Evolutionary conservation across 768 basidiomycete species (phyloP), one percentile per base, ranked within the genome.

Genomic region (Tricholoma flavovirens): DNA sequence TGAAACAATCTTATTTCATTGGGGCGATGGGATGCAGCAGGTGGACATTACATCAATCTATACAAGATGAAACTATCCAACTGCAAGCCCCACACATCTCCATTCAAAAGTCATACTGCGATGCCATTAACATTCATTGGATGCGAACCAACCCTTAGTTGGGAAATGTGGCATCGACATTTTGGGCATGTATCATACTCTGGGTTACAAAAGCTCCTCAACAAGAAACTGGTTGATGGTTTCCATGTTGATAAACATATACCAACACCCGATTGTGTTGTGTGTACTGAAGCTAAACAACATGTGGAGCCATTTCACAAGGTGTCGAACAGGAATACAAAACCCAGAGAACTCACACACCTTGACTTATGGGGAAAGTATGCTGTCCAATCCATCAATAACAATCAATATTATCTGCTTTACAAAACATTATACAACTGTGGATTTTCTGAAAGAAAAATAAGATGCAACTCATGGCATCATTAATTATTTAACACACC

Each of bases 321-420:
- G 1, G 49, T 58, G 15, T 57, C 17, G 2, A 42, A 42, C 33
- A 17, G 30, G 33, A 33, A 19, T 2, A 51, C 50, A 6, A 45
- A 53, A 54, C 56, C 45, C 7, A 24, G 59, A 1, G 35, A 60
- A 54, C n/a, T 56, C 8, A 57, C 46, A 2, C 59, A 48, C 22
- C 53, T 57, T 53, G 21, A 49, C 54, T 4, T 64, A 48, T 30
- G 56, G 51, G 42, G 17, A 42, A 42, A 42, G 8, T 42, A 42
- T 55, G 11, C 21, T 51, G 38, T 56, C 12, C n/a, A 14, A 42
- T 42, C 17, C 1, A 42, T 42, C 17, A 42, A 42, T 10, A 24
- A 21, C 10, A 45, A 45, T 24, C 43, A 45, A 12, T 45, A 45
- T 12, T 45, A 45, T 10, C 5, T 45, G 5, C 43, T 45, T 19